These are phyloP conservation scores for Lobosporangium transversale DNA, from an alignment of 192 early-diverging fungal species.

Conservation along the genomic window DNA sequence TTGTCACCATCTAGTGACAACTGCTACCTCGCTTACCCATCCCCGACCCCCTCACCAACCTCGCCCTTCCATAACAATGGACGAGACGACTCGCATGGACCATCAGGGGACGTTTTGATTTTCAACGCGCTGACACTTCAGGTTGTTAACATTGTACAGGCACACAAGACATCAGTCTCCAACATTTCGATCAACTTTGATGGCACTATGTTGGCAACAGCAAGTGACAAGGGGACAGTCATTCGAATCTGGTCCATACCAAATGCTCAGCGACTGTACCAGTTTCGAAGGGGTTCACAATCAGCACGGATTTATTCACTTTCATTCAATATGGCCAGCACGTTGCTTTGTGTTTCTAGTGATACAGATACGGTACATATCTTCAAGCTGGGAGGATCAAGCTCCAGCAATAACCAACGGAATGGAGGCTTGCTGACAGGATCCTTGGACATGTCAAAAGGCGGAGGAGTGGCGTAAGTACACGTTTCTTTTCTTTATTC, in stretches of 20 bases:
- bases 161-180: conserved; percentile 92
- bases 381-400: conserved; percentile 69
- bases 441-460: conserved; percentile 6
- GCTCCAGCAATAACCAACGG: conserved; percentile 7
- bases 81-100: conserved; percentile 59
- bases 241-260: conserved; percentile 95
- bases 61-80: conserved; percentile 60
- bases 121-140: conserved; percentile 91
- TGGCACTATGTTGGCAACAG: conserved; percentile 93
- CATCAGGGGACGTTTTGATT: conserved; percentile 87
- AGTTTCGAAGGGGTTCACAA: conserved; percentile 96
- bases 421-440: conserved; percentile 31
- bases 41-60: conserved; percentile 70
- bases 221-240: conserved; percentile 98
- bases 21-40: conserved; percentile 95
- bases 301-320: conserved; percentile 92
- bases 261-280: conserved; percentile 84
- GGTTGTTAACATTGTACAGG: conserved; percentile 92
- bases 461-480: conserved; percentile 35
- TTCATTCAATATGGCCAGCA: conserved; percentile 79
- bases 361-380: conserved; percentile 98
- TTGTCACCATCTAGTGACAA: conserved; percentile 94
- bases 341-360: conserved; percentile 84
- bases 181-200: conserved; percentile 89
- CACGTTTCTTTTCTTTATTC: background rate